Evolutionary conservation across 139 green algal genomes (phyloP), one percentile per base, ranked within the genome.

Genomic region (Chlamydomonas schloesseri): DNA sequence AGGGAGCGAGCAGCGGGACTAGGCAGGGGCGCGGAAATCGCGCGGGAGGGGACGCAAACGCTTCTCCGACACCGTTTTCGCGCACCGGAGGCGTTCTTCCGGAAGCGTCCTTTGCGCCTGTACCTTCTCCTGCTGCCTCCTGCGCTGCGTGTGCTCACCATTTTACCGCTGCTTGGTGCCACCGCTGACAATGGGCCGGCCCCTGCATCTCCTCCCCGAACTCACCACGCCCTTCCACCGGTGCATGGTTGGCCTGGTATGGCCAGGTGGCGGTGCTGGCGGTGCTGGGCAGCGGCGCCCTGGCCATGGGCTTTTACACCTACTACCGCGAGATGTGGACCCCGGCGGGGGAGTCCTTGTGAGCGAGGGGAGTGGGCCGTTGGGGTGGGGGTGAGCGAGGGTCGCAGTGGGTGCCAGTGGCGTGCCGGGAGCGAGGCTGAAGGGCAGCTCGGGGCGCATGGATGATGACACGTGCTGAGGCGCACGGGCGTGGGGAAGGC

Each of bases 271-370:
- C 17, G 1, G 37, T 33, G 15, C 57, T 87, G 53, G 69, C 55
- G 4, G 10, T 55, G 10, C 69, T 87, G 34, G 36, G 26, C 5
- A 11, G 29, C 50, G 53, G 33, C 36, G 69, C 69, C 11, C 34
- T 80, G 14, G 20, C 42, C 36, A 60, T 62, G 69, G 81, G 53
- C 24, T 3, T 31, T 5, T 87, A 87, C 81, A 87, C 69, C 36
- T 80, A 34, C 69, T 33, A 71, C 55, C 81, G 81, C 17, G 55
- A 72, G 34, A 69, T 58, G 26, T 71, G 33, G 17, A 85, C 79
- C 5, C 18, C 69, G 6, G 53, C 69, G 2, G 81, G 81, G 0
- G 81, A 79, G 81, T 60, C 69, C 24, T 87, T 87, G 81, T 87
- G 70, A 87, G 81, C 72, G 34, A 18, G 62, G 15, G 62, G 11